Percentiles rank a stretch among this genome's conserved stretches.
Evolutionary conservation across 495 filamentous ascomycete species (phyloP).

Genomic region (Lasiosphaeria hispida): DNA sequence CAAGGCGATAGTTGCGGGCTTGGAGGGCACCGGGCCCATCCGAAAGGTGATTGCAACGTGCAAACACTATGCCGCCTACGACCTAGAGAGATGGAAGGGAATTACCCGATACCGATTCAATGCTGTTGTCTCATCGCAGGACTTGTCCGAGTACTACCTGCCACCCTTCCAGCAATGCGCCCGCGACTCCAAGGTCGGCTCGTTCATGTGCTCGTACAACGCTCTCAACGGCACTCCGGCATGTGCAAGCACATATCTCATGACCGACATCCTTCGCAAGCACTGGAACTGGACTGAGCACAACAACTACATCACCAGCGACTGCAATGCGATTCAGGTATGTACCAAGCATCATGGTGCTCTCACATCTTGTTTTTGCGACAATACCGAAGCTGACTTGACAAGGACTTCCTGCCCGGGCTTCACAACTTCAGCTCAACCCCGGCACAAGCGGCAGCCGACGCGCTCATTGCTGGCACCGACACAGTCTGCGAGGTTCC

Average conservation of each 20-base stretch:
- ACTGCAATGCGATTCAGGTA: conserved; percentile 40
- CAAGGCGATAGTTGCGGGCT: conserved; percentile 56
- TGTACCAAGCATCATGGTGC: background rate
- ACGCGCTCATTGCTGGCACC: conserved; percentile 35
- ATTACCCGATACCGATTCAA: conserved; percentile 35
- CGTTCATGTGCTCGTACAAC: conserved; percentile 50
- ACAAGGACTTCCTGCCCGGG: conserved; percentile 21
- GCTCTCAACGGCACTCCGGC: conserved; percentile 43
- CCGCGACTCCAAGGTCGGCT: conserved; percentile 41
- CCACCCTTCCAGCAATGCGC: conserved; percentile 44
- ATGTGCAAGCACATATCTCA: conserved; percentile 40
- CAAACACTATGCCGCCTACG: conserved; percentile 66
- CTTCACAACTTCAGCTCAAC: conserved; percentile 38
- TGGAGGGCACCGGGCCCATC: conserved; percentile 49
- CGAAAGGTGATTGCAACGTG: conserved; percentile 60
- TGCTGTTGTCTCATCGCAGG: conserved; percentile 35
- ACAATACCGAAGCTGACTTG: background rate
- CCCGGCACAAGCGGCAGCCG: conserved; percentile 33
- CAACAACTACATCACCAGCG: conserved; percentile 41
- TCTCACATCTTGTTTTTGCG: no score
- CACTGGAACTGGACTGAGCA: conserved; percentile 45
- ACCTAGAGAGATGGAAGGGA: conserved; percentile 52
- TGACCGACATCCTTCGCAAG: conserved; percentile 41
- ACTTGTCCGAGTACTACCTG: conserved; percentile 47
- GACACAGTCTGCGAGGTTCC: conserved; percentile 35